Base-by-base conservation (phyloP, 2,329 filamentous ascomycete species). In the Plenodomus lindquistii region DNA sequence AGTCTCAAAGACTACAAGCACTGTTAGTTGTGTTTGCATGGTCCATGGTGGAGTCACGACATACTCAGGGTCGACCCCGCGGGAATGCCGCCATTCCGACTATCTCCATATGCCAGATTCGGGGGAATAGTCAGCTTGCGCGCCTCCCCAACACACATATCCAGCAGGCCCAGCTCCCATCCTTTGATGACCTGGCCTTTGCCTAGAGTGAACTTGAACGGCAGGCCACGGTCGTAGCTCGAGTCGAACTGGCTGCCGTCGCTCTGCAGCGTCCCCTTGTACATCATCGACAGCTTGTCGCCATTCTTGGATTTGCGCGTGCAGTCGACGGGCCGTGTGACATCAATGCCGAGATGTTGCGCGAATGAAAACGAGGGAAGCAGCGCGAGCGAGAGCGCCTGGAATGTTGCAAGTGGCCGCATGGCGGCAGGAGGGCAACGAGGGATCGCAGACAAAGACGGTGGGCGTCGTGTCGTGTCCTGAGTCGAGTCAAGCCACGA, bases 121-220 rank as follows among this genome's bases (percentile, higher is more conserved):
- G 93, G 90, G n/a, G 91, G 91, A 47, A 99, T 94, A 17, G 87
- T 97, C 72, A 99, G 77, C 46, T 84, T 93, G 73, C 75, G 84
- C 80, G 92, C 93, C 80, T 97, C 93, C 54, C 94, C 93, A 62
- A 95, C 88, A 75, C 94, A 97, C 92, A 97, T 97, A 67, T 89
- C 89, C 44, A 94, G 64, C 34, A 97, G 81, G 41, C 93, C 93
- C 70, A 95, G 75, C 65, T 97, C 93, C 93, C 92, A 97, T 68
- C 93, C 93, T 77, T 89, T 86, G 71, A 99, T 99, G 42, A 97
- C 94, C 71, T 88, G 83, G 37, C 91, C 89, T 19, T 77, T 76
- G 29, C 94, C 94, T 24, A 99, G 78, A 54, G 79, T 85, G 77
- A 99, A 97, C 53, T 71, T 77, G 67, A 99, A 84, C 5, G 94